Base-by-base conservation (phyloP, 139 green algal genomes). In the Auxenochlorella pyrenoidosa region DNA sequence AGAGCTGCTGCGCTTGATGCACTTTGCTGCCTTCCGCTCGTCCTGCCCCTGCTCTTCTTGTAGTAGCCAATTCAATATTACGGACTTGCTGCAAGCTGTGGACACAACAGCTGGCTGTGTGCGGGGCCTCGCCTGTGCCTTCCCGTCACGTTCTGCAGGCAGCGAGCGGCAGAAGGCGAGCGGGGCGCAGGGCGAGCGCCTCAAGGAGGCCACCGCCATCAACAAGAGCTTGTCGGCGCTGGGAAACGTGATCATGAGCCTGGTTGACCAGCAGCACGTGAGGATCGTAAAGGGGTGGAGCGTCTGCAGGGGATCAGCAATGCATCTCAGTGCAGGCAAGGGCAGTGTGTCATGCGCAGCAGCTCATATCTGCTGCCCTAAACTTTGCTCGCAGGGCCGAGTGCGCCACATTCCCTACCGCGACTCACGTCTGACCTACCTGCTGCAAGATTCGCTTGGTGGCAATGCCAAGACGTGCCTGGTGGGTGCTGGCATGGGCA, bases 381-480 rank as follows among this genome's bases (percentile, higher is more conserved):
- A 18, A 10, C 26, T 71, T 18, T 40, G 66, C 73, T 60, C 75
- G 80, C 63, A 85, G 80, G 80, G 80, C 38, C 80, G 80, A 16
- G 41, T 88, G 0, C 83, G 91, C 21, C 97, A 99, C 88, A 91
- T 99, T 19, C 98, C 98, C 6, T 99, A 99, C 93, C 89, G 98
- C 16, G 97, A 99, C 94, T 98, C 93, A 40, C 95, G 97, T 82
- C 95, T 99, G 30, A 99, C 98, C 1, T 99, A 97, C 89, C 94
- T 99, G 73, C 94, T 99, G n/a, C 95, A 98, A 93, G 96, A 99
- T 44, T 97, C 94, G 0, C 90, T 99, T 38, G 96, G 97, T 21
- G 97, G 97, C 77, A 99, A 99, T 82, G 94, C 97, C 43, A 99
- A 99, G 90, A 98, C 89, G 22, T 80, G 70, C 51, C 71, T 87